phyloP scores from a whole-genome alignment of 2,329 filamentous ascomycete genomes.

The Monilinia laxa region DNA sequence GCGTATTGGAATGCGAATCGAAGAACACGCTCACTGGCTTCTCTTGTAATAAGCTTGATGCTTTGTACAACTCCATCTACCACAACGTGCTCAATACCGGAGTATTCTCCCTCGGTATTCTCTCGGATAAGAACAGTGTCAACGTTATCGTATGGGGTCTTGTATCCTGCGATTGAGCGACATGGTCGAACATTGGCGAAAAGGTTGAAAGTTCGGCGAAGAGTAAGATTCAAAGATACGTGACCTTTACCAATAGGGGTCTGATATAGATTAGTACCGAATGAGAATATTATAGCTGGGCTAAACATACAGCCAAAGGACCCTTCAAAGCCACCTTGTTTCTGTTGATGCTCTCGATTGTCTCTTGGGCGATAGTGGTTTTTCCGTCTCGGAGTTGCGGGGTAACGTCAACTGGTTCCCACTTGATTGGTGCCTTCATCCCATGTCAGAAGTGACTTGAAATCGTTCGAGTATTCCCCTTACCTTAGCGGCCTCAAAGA shows the following conservation, averaged over 20 bases:
- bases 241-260: constrained; percentile 98
- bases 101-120: constrained; percentile 99
- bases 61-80: constrained; percentile 97
- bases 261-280: constrained; percentile 44
- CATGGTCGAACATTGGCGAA: constrained; percentile 99
- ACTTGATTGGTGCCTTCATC: constrained; percentile 79
- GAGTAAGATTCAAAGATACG: constrained; percentile 97
- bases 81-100: constrained; percentile 96
- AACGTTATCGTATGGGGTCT: constrained; percentile 96
- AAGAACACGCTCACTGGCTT: constrained; percentile 91
- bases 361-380: constrained; percentile 88
- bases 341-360: constrained; percentile 88
- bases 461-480: constrained; percentile 32
- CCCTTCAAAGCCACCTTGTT: constrained; percentile 99
- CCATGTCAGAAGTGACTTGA: constrained; percentile 30
- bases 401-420: constrained; percentile 96
- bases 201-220: constrained; percentile 98
- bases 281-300: constrained; percentile 26
- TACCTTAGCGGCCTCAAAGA: constrained; percentile 93
- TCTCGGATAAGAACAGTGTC: constrained; percentile 97
- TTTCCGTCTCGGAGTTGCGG: constrained; percentile 91
- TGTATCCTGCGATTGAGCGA: constrained; percentile 94
- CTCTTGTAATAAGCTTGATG: constrained; percentile 98
- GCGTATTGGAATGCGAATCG: constrained; percentile 99
- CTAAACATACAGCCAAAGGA: constrained; percentile 75